Percentiles rank a stretch among this genome's conserved stretches.
Conservation (phyloP, 2,329 filamentous ascomycete species). For the Didymella keratinophila region DNA sequence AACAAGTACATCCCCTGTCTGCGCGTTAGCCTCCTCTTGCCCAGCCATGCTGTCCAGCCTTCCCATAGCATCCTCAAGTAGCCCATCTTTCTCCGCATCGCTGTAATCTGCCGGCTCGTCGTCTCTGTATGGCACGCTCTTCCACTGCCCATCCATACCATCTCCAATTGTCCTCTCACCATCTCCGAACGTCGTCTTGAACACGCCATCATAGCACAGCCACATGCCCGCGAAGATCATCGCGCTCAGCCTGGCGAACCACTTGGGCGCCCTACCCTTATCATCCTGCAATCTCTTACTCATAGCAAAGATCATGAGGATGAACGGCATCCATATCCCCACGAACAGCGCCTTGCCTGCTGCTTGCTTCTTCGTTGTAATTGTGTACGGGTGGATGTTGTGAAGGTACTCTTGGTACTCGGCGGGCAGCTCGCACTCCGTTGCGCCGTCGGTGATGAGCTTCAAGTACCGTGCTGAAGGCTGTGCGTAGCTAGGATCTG, state of each 20-base stretch:
- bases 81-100: conserved; percentile 22
- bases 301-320: conserved; percentile 63
- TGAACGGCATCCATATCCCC: conserved; percentile 63
- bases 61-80: conserved; percentile 24
- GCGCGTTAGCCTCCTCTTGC: conserved; percentile 1
- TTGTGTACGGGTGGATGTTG: conserved; percentile 72
- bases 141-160: conserved; percentile 16
- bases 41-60: conserved; percentile 11
- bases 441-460: conserved; percentile 78
- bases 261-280: conserved; percentile 71
- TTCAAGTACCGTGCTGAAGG: conserved; percentile 84
- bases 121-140: background rate
- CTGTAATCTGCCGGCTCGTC: conserved; percentile 2
- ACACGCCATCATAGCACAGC: conserved; percentile 69
- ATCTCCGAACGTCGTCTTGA: conserved; percentile 78
- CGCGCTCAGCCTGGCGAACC: conserved; percentile 65
- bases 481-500: conserved; percentile 77
- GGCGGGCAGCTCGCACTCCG: conserved; percentile 78
- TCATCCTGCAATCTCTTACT: conserved; percentile 66
- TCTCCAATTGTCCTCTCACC: conserved; percentile 71
- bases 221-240: conserved; percentile 67
- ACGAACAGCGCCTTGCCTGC: conserved; percentile 72
- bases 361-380: conserved; percentile 71
- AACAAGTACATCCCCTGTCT: too few relatives aligned
- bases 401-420: conserved; percentile 80